A percentile compares a stretch with the other conserved stretches of the same genome.
Conservation (phyloP, 1,284 basidiomycete species). For the Sphaerobolus stellatus region DNA sequence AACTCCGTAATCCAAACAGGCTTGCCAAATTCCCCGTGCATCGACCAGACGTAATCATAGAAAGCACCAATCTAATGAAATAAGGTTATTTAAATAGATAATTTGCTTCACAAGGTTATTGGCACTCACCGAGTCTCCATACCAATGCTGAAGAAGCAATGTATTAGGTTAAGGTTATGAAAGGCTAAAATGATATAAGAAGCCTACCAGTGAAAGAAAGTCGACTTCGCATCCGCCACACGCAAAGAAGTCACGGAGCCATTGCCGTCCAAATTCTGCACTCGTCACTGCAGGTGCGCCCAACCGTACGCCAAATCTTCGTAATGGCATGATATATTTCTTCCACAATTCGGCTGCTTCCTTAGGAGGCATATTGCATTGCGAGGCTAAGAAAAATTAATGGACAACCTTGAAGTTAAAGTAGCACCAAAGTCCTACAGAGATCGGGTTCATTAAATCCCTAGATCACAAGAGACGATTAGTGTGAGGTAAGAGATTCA, state of each 20-base stretch:
- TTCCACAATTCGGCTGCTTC: constrained; percentile 29
- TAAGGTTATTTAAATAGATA: background rate
- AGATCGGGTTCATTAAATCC: constrained; percentile 27
- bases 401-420: constrained; percentile 15
- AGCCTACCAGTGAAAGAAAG: constrained; percentile 10
- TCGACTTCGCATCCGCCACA: constrained; percentile 12
- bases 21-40: constrained; percentile 4
- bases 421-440: background rate
- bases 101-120: background rate
- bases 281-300: constrained; percentile 30
- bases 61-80: background rate
- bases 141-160: constrained; percentile 1
- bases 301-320: constrained; percentile 25
- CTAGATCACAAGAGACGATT: constrained; percentile 14
- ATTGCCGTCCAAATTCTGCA: constrained; percentile 23
- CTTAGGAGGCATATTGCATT: constrained; percentile 24
- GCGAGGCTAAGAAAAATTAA: constrained; percentile 19
- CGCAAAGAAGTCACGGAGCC: constrained; percentile 20
- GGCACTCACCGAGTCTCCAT: constrained; percentile 2
- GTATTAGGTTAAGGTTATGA: background rate
- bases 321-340: constrained; percentile 29
- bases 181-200: background rate
- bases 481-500: background rate
- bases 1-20: constrained; percentile 4
- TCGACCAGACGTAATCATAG: constrained; percentile 6